phyloP scores from a whole-genome alignment of 176 grass and related monocot species.

The Eremochloa ophiuroides region DNA sequence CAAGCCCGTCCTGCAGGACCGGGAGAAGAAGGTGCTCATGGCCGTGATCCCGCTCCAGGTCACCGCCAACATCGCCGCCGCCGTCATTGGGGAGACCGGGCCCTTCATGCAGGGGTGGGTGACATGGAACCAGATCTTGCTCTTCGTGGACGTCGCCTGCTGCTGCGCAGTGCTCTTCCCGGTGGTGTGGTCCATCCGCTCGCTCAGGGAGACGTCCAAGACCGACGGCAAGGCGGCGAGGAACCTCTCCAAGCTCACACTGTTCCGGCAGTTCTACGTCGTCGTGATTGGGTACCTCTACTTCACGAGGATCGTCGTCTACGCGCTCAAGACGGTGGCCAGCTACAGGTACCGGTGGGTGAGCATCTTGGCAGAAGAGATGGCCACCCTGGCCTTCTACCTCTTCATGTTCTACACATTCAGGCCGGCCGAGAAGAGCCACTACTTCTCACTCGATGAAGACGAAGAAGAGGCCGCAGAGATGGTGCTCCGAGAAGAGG shows the following conservation, averaged over 20 bases:
- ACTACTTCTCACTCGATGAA: constrained; percentile 70
- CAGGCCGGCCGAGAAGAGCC: constrained; percentile 63
- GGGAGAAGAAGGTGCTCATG: constrained; percentile 97
- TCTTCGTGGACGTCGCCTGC: constrained; percentile 68
- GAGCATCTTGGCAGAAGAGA: constrained; percentile 61
- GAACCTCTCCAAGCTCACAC: constrained; percentile 66
- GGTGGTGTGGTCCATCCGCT: constrained; percentile 80
- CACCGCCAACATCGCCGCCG: constrained; percentile 60
- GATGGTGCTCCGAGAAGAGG: constrained; percentile 77
- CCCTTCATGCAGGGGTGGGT: constrained; percentile 67
- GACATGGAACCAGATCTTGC: constrained; percentile 77
- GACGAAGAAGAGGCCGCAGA: constrained; percentile 81
- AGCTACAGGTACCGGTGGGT: constrained; percentile 79
- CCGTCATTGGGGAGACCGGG: constrained; percentile 79
- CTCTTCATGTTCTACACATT: constrained; percentile 96
- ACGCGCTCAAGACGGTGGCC: constrained; percentile 56
- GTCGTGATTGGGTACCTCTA: constrained; percentile 86
- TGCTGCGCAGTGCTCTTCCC: constrained; percentile 88
- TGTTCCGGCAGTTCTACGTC: constrained; percentile 86
- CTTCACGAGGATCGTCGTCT: constrained; percentile 84
- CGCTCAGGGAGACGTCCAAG: constrained; percentile 73
- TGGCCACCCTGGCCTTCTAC: constrained; percentile 67
- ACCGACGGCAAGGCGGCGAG: constrained; percentile 81
- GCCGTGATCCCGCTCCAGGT: constrained; percentile 90
- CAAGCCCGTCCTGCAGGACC: constrained; percentile 84